Evolutionary conservation across 2,329 filamentous ascomycete genomes (phyloP), one percentile per base, ranked within the genome.

Genomic region (Exophiala sp.): DNA sequence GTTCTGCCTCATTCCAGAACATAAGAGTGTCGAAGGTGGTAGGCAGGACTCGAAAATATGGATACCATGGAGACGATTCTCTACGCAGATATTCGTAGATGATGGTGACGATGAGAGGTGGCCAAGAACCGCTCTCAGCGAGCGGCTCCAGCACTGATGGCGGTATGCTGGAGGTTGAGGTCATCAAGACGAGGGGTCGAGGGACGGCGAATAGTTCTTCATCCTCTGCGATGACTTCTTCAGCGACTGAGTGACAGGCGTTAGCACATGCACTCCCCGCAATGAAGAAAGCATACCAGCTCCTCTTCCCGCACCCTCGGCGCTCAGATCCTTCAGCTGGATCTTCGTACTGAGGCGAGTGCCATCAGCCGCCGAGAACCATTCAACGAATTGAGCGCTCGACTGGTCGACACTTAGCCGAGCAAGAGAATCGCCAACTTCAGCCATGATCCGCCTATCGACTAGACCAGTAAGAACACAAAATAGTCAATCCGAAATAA

Each of bases 151-250:
- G 78, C 18, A 86, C 77, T 68, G 75, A 77, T 63, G 70, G 73
- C 20, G 80, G 78, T 29, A 95, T 76, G 44, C 80, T 77, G 1
- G 89, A 94, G 38, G 87, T 95, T 66, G 86, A 79, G 18, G 82
- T 76, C 62, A 82, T 88, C 66, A 96, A 82, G 59, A 95, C 85
- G 46, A 80, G 75, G 43, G 76, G 72, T 57, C 88, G 83, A 2
- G 90, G 89, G 57, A 95, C 88, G 43, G 83, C 85, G 75, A 95
- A 95, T 40, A 95, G 79, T 44, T 86, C 81, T 52, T 89, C 88
- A 57, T 91, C 88, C 62, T 87, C 80, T 14, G 77, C 72, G 50
- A 96, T 89, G 58, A 89, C 82, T 54, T 78, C 69, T 18, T 73
- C 79, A 21, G 90, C 88, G 63, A 95, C 55, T 60, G 40, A 42